Evolutionary conservation across 2,329 filamentous ascomycete species (phyloP), one percentile per base, ranked within the genome.

Genomic region (Aspergillus felis): DNA sequence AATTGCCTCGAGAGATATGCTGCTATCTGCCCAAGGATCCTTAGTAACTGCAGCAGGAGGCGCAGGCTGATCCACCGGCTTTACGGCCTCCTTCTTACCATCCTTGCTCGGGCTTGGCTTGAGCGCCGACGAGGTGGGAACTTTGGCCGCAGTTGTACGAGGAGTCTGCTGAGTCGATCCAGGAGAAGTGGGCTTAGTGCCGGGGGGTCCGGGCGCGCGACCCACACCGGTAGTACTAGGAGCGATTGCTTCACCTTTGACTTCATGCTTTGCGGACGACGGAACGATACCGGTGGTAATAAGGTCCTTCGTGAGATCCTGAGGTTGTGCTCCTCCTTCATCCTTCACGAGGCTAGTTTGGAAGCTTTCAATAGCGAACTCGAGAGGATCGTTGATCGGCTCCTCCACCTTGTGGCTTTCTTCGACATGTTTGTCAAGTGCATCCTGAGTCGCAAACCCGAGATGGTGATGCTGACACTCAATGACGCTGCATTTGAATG

Each of bases 341-440:
- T 81, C 77, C 53, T 79, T 69, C 50, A 84, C 79, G n/a, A 85
- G 70, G 14, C 72, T 78, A 14, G 76, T 76, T 14, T 78, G 78
- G 60, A 84, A 76, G 46, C 78, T 81, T 6, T 83, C 79, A 6
- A 86, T 63, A 27, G 81, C 78, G 66, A 80, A 87, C n/a, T 79
- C 75, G 29, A 86, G 71, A 32, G 83, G 80, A 66, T 87, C 77
- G 4, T 78, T 81, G 41, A 86, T 76, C 1, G 72, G 70, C 48
- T 76, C 71, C 58, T 79, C 76, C 25, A 71, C 77, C 61, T 79
- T 78, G 68, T 87, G 85, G 20, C 71, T 74, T 24, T 82, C 79
- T 51, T 78, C 78, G 27, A 79, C 68, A 61, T 87, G 85, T 42
- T 79, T 78, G 35, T 83, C 79, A 54, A 87, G 71, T 53, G 81